Percentiles rank a stretch among this genome's conserved stretches.
Conservation (phyloP, 2,329 filamentous ascomycete species). For the Aspergillus latus region DNA sequence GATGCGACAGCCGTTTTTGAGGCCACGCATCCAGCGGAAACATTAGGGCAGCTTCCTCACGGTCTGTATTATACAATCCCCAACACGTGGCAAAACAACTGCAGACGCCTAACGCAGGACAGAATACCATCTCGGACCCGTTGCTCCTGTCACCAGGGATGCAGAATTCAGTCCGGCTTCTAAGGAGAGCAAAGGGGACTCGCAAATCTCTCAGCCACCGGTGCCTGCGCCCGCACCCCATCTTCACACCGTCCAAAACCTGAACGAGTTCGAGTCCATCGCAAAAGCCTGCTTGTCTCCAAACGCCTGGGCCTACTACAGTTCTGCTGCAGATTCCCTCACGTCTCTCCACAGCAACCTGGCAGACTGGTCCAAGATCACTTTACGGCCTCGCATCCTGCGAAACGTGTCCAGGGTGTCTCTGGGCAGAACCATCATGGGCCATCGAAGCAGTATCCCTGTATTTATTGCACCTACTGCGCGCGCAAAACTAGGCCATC, state of each 20-base stretch:
- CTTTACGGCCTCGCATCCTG: constrained; percentile 2
- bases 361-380: not conserved
- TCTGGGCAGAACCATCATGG: not conserved
- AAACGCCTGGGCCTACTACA: constrained; percentile 65
- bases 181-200: too few relatives aligned
- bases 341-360: constrained; percentile 50
- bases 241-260: not conserved
- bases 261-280: constrained; percentile 25
- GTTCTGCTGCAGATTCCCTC: constrained; percentile 49
- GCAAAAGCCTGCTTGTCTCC: constrained; percentile 57
- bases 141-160: not conserved
- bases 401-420: not conserved
- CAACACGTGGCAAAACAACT: not conserved
- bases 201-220: too few relatives aligned
- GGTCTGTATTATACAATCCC: not conserved
- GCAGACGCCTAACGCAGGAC: not conserved
- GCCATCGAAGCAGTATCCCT: not conserved
- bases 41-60: not conserved
- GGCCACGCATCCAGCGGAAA: not conserved
- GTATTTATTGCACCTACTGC: constrained; percentile 4
- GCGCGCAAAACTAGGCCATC: constrained; percentile 3
- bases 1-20: constrained; percentile 1
- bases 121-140: not conserved
- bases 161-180: not conserved
- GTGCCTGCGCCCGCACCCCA: not conserved